These are phyloP conservation scores for Magnolia changhungtana DNA, from an alignment of 164 flowering plant species.

Conservation along the genomic window DNA sequence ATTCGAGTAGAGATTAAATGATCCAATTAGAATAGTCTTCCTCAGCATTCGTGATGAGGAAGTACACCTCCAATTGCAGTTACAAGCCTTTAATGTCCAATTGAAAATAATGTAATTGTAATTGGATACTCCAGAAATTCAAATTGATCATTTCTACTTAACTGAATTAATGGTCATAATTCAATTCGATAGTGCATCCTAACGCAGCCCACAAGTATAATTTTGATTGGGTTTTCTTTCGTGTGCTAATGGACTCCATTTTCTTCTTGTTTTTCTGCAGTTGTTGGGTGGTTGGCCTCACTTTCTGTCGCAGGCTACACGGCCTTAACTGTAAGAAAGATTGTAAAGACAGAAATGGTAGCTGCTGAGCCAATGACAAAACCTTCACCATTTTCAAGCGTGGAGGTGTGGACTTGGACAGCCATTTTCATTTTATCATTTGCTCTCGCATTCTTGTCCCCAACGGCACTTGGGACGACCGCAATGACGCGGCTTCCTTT, in stretches of 20 bases:
- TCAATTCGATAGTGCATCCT: too few species aligned
- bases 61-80: too few species aligned
- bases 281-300: constrained; percentile 92
- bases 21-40: not conserved
- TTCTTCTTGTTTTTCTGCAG: constrained; percentile 37
- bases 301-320: constrained; percentile 86
- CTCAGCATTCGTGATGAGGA: not conserved
- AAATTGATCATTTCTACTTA: too few species aligned
- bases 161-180: too few species aligned
- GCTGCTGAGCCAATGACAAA: constrained; percentile 89
- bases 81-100: too few species aligned
- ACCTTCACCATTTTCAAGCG: constrained; percentile 70
- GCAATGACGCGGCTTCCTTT: constrained; percentile 92
- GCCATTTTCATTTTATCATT: constrained; percentile 63
- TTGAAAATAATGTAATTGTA: too few species aligned
- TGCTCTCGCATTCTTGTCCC: constrained; percentile 48
- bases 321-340: constrained; percentile 85
- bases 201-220: too few species aligned
- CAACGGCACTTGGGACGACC: constrained; percentile 68
- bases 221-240: not conserved
- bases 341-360: constrained; percentile 80
- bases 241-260: not conserved
- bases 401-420: constrained; percentile 70
- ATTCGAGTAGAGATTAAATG: not conserved
- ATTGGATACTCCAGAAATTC: too few species aligned